Conservation (phyloP, 139 green algal genomes). For the Astrephomene gubernaculifera region DNA sequence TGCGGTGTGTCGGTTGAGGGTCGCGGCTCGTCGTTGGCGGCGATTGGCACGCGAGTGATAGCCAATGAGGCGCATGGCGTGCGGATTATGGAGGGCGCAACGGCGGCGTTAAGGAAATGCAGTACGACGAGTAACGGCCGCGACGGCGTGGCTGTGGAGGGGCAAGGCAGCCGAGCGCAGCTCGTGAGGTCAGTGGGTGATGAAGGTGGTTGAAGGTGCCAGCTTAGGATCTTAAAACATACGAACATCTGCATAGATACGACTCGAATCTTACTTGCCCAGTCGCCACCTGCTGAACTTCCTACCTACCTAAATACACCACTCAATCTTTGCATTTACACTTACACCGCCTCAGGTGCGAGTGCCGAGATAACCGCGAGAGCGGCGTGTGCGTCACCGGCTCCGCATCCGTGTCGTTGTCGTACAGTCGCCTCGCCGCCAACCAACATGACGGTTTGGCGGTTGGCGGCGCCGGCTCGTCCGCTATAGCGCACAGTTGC, state of each 20-base stretch:
- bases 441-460: conserved; percentile 40
- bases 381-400: conserved; percentile 27
- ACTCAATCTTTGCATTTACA: no score
- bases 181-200: not conserved
- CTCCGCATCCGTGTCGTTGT: not conserved
- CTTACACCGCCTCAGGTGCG: no score
- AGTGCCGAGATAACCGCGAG: conserved; percentile 33
- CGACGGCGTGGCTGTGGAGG: conserved; percentile 38
- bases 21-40: not conserved
- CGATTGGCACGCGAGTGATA: not conserved
- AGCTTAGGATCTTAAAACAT: no score
- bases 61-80: conserved; percentile 23
- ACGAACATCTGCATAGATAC: no score
- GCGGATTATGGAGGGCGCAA: not conserved
- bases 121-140: conserved; percentile 10
- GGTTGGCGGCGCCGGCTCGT: conserved; percentile 9
- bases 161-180: not conserved
- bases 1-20: not conserved
- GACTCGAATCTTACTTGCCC: no score
- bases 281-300: no score
- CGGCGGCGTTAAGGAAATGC: not conserved
- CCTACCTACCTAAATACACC: no score
- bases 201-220: no score
- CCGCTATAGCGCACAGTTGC: not conserved
- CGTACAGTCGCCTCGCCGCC: not conserved